phyloP scores from a whole-genome alignment of 441 rosid species.

The Kokia cookei region DNA sequence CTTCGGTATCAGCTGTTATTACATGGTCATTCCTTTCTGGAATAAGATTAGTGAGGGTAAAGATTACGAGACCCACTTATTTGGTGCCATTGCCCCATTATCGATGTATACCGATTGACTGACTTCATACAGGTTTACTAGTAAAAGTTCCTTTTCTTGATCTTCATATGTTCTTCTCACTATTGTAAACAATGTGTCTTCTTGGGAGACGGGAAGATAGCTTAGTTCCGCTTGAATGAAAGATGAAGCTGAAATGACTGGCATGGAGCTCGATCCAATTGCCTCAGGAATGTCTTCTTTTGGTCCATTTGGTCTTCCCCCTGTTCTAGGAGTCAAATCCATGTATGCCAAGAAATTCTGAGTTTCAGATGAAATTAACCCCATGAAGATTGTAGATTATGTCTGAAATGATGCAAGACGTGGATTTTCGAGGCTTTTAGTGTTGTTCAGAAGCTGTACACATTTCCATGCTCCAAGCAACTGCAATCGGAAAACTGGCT shows the following conservation, averaged over 20 bases:
- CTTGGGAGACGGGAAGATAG: not conserved
- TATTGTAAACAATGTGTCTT: not conserved
- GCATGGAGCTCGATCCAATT: not conserved
- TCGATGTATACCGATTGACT: not conserved
- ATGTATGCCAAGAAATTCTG: not conserved
- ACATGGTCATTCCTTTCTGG: slow-evolving; percentile 4
- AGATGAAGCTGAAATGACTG: not conserved
- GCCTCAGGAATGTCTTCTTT: not conserved
- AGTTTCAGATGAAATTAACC: not conserved
- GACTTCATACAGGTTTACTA: not conserved
- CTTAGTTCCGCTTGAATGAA: not conserved
- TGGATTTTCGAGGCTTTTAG: not conserved
- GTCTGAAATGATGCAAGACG: not conserved
- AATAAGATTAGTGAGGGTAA: not conserved
- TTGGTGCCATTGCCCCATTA: not conserved
- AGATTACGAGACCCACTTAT: not conserved
- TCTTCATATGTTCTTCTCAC: not conserved
- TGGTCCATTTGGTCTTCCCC: not conserved
- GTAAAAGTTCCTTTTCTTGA: not conserved
- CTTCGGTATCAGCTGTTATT: not conserved
- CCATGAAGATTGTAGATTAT: not conserved
- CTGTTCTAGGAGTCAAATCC: not conserved
- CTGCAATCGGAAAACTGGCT: not conserved
- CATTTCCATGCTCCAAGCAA: not conserved
- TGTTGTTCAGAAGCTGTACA: not conserved